phyloP scores from a whole-genome alignment of 2,329 filamentous ascomycete species.

The Sordariomycetes sp. region DNA sequence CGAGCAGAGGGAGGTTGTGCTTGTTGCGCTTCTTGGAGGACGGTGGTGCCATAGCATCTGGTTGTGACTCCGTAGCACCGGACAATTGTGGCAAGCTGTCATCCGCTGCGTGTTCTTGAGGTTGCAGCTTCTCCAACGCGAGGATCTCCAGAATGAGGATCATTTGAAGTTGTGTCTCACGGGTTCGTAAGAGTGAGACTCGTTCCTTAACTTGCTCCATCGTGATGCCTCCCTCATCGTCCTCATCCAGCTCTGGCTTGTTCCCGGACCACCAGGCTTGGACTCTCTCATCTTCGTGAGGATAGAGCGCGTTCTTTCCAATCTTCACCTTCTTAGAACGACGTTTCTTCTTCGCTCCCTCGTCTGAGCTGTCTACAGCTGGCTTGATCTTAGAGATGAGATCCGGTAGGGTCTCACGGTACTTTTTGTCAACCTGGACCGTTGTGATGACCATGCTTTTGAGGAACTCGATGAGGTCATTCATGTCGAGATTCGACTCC shows the following conservation, averaged over 20 bases:
- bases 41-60: constrained; percentile 14
- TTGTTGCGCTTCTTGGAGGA: constrained; percentile 46
- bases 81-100: constrained; percentile 37
- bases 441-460: constrained; percentile 58
- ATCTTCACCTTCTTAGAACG: constrained; percentile 57
- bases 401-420: constrained; percentile 58
- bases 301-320: constrained; percentile 60
- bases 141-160: constrained; percentile 71
- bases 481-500: constrained; percentile 49
- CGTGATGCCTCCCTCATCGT: constrained; percentile 37
- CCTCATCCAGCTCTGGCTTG: constrained; percentile 40
- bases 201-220: constrained; percentile 50
- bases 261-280: constrained; percentile 61
- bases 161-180: constrained; percentile 74
- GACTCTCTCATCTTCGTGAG: constrained; percentile 54
- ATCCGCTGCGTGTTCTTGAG: constrained; percentile 29
- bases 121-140: constrained; percentile 51
- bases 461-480: constrained; percentile 59
- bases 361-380: constrained; percentile 46
- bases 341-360: constrained; percentile 33
- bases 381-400: constrained; percentile 50
- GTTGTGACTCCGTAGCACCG: constrained; percentile 15
- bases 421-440: constrained; percentile 68
- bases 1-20: constrained; percentile 54
- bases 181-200: constrained; percentile 56